phyloP scores from a whole-genome alignment of 495 filamentous ascomycete genomes.

The Chaetomidium leptoderma region DNA sequence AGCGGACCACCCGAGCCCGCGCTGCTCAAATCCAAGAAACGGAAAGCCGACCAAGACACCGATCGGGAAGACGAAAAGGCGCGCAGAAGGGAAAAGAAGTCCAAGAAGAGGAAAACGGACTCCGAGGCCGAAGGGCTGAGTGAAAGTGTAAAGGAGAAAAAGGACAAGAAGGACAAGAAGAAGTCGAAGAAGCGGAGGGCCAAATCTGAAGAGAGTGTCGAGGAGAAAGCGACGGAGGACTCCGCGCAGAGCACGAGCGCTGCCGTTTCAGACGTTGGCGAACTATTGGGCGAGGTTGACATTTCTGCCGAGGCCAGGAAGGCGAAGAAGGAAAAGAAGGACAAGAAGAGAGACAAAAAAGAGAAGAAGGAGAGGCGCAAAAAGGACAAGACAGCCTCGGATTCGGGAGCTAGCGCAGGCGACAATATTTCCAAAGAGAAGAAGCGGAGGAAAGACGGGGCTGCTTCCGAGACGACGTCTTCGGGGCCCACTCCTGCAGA shows the following conservation, averaged over 20 bases:
- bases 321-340: conserved; percentile 37
- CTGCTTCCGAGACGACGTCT: conserved; percentile 19
- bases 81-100: conserved; percentile 38
- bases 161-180: conserved; percentile 39
- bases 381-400: conserved; percentile 41
- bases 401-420: conserved; percentile 22
- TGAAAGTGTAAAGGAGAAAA: conserved; percentile 27
- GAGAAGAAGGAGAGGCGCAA: conserved; percentile 43
- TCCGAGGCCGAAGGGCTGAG: conserved; percentile 27
- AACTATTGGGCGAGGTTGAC: neutral
- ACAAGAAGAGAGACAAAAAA: conserved; percentile 36
- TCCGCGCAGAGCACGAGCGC: neutral
- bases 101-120: conserved; percentile 43
- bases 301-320: conserved; percentile 24
- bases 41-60: conserved; percentile 22
- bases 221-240: conserved; percentile 15
- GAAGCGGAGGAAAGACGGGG: conserved; percentile 27
- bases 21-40: conserved; percentile 22
- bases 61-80: conserved; percentile 27
- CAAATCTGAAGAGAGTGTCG: conserved; percentile 23
- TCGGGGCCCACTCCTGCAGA: conserved; percentile 22
- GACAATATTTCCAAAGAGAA: conserved; percentile 37
- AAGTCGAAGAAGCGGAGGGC: conserved; percentile 36
- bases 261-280: neutral
- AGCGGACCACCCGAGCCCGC: conserved; percentile 4